These are phyloP conservation scores for Solanum commersonii DNA, from an alignment of 257 asterid genomes.

Conservation along the genomic window DNA sequence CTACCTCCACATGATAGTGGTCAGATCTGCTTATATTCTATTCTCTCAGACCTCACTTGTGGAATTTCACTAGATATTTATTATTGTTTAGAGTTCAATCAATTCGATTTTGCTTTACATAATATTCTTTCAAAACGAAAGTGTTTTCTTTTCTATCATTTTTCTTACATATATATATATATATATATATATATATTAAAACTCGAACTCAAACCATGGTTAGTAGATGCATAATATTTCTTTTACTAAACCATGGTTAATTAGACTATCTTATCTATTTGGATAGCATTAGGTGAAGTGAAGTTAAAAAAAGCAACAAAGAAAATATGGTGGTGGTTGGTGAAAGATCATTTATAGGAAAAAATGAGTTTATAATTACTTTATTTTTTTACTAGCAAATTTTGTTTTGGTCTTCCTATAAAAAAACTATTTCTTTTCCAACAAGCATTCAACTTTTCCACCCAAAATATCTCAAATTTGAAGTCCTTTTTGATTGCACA, in stretches of 20 bases:
- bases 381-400: neutral
- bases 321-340: neutral
- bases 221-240: neutral
- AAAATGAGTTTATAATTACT: neutral
- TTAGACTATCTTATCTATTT: neutral
- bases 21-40: too few species aligned
- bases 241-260: neutral
- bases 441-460: neutral
- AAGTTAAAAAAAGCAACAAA: neutral
- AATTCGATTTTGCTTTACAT: too few species aligned
- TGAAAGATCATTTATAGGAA: neutral
- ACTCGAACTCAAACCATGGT: too few species aligned
- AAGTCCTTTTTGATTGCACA: neutral
- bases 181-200: too few species aligned
- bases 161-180: too few species aligned
- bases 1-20: rapidly evolving
- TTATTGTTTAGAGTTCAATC: too few species aligned
- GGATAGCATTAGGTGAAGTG: neutral
- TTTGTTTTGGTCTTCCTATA: neutral
- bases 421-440: neutral
- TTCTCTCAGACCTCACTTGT: rapidly evolving
- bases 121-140: neutral
- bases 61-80: rapidly evolving
- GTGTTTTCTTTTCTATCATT: too few species aligned
- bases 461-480: neutral